A percentile compares a stretch with the other conserved stretches of the same genome.
These are phyloP conservation scores for Plantago major DNA, from an alignment of 257 asterid species.

Conservation along the genomic window DNA sequence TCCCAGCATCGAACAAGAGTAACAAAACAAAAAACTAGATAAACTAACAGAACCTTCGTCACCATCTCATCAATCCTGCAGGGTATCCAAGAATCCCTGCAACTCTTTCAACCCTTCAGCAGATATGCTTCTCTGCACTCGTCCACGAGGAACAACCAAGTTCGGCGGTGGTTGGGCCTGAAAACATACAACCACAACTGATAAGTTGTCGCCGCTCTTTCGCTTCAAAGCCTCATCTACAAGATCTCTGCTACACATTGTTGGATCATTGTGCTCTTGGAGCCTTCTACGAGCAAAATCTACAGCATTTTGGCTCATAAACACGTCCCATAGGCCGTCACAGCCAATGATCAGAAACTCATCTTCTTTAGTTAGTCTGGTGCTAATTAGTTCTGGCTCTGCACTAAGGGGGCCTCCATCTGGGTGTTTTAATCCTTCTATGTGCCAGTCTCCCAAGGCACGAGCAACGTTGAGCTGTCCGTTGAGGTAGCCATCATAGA, in stretches of 20 bases:
- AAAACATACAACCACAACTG: slow-evolving; percentile 84
- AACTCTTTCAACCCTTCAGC: slow-evolving; percentile 93
- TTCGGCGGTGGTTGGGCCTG: slow-evolving; percentile 72
- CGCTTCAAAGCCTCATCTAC: slow-evolving; percentile 88
- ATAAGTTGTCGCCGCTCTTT: slow-evolving; percentile 73
- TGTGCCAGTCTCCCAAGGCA: slow-evolving; percentile 94
- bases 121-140: slow-evolving; percentile 87
- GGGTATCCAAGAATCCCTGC: slow-evolving; percentile 68
- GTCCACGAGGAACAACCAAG: slow-evolving; percentile 65
- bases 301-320: slow-evolving; percentile 87
- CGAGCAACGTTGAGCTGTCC: slow-evolving; percentile 95
- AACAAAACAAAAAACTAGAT: slow-evolving; percentile 6
- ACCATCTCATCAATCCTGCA: slow-evolving; percentile 56
- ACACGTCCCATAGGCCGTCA: slow-evolving; percentile 96
- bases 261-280: slow-evolving; percentile 86
- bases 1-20: slow-evolving; percentile 39
- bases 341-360: slow-evolving; percentile 92
- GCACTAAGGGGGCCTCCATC: slow-evolving; percentile 95
- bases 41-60: slow-evolving; percentile 17
- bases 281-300: slow-evolving; percentile 93
- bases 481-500: slow-evolving; percentile 81
- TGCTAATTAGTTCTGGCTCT: slow-evolving; percentile 82
- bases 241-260: slow-evolving; percentile 72
- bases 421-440: slow-evolving; percentile 67
- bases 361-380: slow-evolving; percentile 67